These are phyloP conservation scores for Vanrija pseudolonga DNA, from an alignment of 1,284 basidiomycete genomes.

Conservation along the genomic window DNA sequence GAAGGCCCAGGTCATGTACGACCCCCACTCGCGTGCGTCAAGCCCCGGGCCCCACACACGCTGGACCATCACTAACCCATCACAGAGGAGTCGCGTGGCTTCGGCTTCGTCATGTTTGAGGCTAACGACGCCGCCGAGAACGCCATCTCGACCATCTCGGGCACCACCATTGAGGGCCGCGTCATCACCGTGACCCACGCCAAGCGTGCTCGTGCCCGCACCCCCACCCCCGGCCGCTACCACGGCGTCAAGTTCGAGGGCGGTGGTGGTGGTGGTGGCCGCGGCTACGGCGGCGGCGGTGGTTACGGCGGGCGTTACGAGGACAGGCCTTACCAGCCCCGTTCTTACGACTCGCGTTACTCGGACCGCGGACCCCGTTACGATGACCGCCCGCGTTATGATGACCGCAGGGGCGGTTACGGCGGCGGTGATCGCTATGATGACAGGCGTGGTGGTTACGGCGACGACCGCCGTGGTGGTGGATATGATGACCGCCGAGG, in stretches of 20 bases:
- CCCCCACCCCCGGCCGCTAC: constrained; percentile 92
- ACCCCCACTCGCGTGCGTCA: constrained; percentile 78
- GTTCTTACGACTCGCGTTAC: constrained; percentile 47
- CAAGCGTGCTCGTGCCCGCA: constrained; percentile 86
- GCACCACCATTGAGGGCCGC: constrained; percentile 81
- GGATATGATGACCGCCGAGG: constrained; percentile 52
- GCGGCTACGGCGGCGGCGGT: constrained; percentile 27
- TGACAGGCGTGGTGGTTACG: constrained; percentile 43
- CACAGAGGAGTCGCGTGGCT: constrained; percentile 78
- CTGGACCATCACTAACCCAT: neutral
- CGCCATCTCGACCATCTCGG: constrained; percentile 76
- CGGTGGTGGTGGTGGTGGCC: constrained; percentile 62
- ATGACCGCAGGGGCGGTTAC: constrained; percentile 47
- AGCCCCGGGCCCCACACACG: neutral
- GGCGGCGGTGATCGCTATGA: constrained; percentile 35
- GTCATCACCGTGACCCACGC: constrained; percentile 84
- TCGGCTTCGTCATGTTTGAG: constrained; percentile 97
- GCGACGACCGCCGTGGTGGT: constrained; percentile 35
- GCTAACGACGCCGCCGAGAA: constrained; percentile 80
- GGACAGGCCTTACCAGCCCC: constrained; percentile 48
- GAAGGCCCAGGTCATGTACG: constrained; percentile 90
- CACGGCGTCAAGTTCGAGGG: constrained; percentile 53
- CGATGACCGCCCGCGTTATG: constrained; percentile 57
- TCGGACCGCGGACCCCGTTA: constrained; percentile 45
- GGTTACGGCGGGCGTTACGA: constrained; percentile 21